These are phyloP conservation scores for Aureobasidium pullulans DNA, from an alignment of 2,329 filamentous ascomycete genomes.

Conservation along the genomic window DNA sequence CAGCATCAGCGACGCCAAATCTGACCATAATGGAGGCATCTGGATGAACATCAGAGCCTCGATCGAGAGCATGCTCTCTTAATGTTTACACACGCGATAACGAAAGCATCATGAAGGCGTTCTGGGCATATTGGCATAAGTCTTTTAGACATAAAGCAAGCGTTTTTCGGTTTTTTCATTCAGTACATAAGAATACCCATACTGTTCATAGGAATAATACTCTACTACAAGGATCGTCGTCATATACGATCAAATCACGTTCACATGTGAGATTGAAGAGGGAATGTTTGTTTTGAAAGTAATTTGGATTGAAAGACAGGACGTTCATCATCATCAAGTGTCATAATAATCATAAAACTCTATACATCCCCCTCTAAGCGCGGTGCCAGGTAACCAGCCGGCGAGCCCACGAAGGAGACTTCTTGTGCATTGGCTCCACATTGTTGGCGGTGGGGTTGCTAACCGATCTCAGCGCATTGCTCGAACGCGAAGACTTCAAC, in stretches of 20 bases:
- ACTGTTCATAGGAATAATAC: background rate
- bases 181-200: background rate
- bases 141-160: background rate
- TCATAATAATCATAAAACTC: background rate
- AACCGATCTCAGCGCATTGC: background rate
- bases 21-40: constrained; percentile 18
- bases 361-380: background rate
- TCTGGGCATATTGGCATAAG: constrained; percentile 1
- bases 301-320: background rate
- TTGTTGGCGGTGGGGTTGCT: background rate
- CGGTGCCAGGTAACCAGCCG: constrained; percentile 1
- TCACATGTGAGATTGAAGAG: too few relatives aligned
- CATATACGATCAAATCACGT: too few relatives aligned
- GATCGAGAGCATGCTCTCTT: constrained; percentile 23
- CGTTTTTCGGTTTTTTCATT: background rate
- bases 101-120: background rate
- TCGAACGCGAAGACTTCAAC: background rate
- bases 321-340: background rate
- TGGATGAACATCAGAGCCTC: constrained; percentile 26
- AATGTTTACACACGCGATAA: background rate
- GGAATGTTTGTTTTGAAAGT: background rate
- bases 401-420: background rate
- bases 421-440: background rate
- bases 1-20: constrained; percentile 20
- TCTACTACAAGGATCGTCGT: too few relatives aligned